Evolutionary conservation across 1,284 basidiomycete genomes (phyloP).

Genomic region (Cerioporus squamosus): DNA sequence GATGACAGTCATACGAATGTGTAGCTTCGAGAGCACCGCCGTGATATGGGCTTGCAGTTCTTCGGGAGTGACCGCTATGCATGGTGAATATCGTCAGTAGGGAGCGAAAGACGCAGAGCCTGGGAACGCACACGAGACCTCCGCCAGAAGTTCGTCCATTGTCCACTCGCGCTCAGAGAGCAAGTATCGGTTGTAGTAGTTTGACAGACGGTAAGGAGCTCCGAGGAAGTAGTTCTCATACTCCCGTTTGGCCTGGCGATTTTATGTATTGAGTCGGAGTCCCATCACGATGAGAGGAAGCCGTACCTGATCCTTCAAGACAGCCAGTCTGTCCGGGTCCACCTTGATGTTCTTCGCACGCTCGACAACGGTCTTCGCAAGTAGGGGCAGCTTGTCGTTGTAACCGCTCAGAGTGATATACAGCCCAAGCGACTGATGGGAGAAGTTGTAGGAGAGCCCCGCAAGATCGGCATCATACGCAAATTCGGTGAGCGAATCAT

Average conservation of each 20-base stretch:
- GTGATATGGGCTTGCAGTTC: constrained; percentile 76
- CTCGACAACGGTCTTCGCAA: constrained; percentile 79
- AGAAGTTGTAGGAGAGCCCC: constrained; percentile 82
- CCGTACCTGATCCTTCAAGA: constrained; percentile 87
- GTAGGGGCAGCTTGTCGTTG: constrained; percentile 90
- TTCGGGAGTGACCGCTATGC: constrained; percentile 68
- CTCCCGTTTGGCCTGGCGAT: constrained; percentile 63
- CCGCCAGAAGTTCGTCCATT: constrained; percentile 78
- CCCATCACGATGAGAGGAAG: neutral
- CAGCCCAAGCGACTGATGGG: constrained; percentile 71
- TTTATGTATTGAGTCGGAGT: neutral
- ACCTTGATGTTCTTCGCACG: constrained; percentile 74
- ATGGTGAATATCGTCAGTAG: neutral
- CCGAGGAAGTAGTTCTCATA: constrained; percentile 90
- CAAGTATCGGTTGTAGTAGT: constrained; percentile 79
- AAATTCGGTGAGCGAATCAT: constrained; percentile 89
- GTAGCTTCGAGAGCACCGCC: constrained; percentile 69
- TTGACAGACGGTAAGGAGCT: constrained; percentile 83
- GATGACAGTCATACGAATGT: constrained; percentile 79
- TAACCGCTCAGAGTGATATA: constrained; percentile 83
- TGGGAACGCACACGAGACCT: constrained; percentile 67
- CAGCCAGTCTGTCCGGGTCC: constrained; percentile 73
- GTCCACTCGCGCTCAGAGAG: constrained; percentile 81
- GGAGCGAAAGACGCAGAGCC: neutral
- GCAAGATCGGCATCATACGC: constrained; percentile 94